These are phyloP conservation scores for Aspergillus kassunensis DNA, from an alignment of 495 filamentous ascomycete species.

Conservation along the genomic window DNA sequence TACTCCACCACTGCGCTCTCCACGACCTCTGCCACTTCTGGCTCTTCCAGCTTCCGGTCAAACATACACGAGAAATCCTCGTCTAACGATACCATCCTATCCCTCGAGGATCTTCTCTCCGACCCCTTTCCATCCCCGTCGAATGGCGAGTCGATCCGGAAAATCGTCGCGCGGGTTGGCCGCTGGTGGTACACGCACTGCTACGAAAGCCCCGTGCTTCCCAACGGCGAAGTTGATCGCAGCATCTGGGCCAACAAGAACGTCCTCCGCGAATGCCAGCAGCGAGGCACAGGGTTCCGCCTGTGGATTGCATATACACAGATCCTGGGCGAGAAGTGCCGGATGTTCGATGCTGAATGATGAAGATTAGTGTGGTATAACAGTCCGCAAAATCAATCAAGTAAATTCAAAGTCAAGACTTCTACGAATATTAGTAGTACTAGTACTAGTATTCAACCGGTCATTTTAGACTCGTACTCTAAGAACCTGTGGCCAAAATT, in stretches of 20 bases:
- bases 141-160: conserved; percentile 77
- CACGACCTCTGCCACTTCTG: conserved; percentile 20
- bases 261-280: conserved; percentile 79
- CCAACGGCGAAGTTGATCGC: conserved; percentile 44
- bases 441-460: too few relatives aligned
- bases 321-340: conserved; percentile 61
- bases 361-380: conserved; percentile 6
- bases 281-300: conserved; percentile 80
- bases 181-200: conserved; percentile 95
- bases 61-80: conserved; percentile 32
- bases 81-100: conserved; percentile 49
- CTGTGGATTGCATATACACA: conserved; percentile 88
- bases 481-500: too few relatives aligned
- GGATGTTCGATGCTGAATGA: conserved; percentile 30
- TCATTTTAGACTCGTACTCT: too few relatives aligned
- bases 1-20: conserved; percentile 30
- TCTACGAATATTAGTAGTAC: too few relatives aligned
- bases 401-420: too few relatives aligned
- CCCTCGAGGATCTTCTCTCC: conserved; percentile 66
- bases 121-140: conserved; percentile 51
- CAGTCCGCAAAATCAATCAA: too few relatives aligned
- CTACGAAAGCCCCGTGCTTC: conserved; percentile 69
- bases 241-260: conserved; percentile 81
- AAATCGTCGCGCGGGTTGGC: conserved; percentile 87
- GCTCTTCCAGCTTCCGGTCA: conserved; percentile 21